Evolutionary conservation across 495 filamentous ascomycete genomes (phyloP).

Genomic region (Penicillium dipodomyicola): DNA sequence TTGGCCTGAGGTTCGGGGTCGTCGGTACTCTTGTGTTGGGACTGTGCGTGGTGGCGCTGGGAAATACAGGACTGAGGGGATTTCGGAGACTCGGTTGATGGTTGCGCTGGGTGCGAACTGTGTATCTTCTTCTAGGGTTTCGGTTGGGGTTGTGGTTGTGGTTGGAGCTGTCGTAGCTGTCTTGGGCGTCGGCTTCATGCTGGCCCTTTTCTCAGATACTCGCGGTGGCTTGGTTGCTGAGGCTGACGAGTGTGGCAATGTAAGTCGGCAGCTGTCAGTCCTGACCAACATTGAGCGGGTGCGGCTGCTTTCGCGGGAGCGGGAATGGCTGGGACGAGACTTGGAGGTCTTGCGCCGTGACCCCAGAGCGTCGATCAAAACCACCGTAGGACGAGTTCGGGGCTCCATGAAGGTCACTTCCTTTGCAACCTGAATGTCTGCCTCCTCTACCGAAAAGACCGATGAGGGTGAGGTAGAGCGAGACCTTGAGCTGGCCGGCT

Average conservation of each 20-base stretch:
- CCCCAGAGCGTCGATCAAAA: constrained; percentile 36
- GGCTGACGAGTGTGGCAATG: constrained; percentile 11
- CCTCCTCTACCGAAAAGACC: constrained; percentile 35
- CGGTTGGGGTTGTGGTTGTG: constrained; percentile 5
- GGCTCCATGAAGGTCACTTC: constrained; percentile 39
- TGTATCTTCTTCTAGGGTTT: constrained; percentile 3
- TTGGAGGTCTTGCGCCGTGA: constrained; percentile 19
- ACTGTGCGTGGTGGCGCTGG: constrained; percentile 18
- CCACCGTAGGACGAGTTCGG: constrained; percentile 34
- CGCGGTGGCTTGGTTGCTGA: constrained; percentile 1
- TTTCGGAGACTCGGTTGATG: constrained; percentile 28
- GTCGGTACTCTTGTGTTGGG: constrained; percentile 17
- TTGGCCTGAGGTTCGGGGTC: constrained; percentile 28
- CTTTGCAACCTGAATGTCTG: constrained; percentile 39
- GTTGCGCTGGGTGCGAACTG: constrained; percentile 16
- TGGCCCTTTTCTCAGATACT: constrained; percentile 7
- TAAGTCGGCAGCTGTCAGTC: constrained; percentile 15
- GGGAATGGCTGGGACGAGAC: constrained; percentile 13
- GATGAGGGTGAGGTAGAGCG: constrained; percentile 36
- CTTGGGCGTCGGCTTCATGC: not conserved
- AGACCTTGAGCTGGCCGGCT: constrained; percentile 15
- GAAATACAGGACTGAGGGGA: constrained; percentile 26
- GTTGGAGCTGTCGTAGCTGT: constrained; percentile 1
- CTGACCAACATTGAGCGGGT: constrained; percentile 17
- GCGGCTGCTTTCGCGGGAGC: constrained; percentile 21